Conservation (phyloP, 176 grass and related monocot genomes). For the Cenchrus fungigraminus region DNA sequence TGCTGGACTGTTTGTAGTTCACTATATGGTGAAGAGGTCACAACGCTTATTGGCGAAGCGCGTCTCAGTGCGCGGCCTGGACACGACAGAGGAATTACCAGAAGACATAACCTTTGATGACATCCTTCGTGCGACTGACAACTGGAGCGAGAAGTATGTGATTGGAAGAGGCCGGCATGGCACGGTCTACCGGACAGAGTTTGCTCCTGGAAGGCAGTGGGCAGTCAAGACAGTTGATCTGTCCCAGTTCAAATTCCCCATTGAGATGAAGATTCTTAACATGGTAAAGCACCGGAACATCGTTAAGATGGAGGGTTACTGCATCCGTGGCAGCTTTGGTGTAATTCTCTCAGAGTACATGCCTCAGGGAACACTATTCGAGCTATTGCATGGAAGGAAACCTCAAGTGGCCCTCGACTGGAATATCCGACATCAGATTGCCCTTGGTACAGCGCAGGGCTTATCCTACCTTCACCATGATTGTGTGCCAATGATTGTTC, state of each 20-base stretch:
- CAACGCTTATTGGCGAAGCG: slow-evolving; percentile 5
- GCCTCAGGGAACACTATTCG: slow-evolving; percentile 48
- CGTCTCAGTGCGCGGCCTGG: slow-evolving; percentile 20
- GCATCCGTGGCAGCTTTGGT: slow-evolving; percentile 47
- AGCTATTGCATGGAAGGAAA: slow-evolving; percentile 49
- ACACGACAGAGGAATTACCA: slow-evolving; percentile 49
- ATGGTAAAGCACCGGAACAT: slow-evolving; percentile 66
- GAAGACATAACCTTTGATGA: slow-evolving; percentile 52
- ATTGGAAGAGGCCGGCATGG: slow-evolving; percentile 51
- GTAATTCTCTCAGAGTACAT: slow-evolving; percentile 62
- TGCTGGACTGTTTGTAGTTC: slow-evolving; percentile 27
- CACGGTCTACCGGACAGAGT: slow-evolving; percentile 43
- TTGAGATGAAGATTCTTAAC: slow-evolving; percentile 63
- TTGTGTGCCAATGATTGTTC: slow-evolving; percentile 60
- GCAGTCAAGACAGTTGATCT: slow-evolving; percentile 64
- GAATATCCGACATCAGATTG: slow-evolving; percentile 44
- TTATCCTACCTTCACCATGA: slow-evolving; percentile 80
- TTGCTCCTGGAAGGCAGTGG: slow-evolving; percentile 45
- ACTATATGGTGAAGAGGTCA: slow-evolving; percentile 43
- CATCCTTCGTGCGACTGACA: slow-evolving; percentile 50
- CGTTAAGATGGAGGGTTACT: slow-evolving; percentile 68
- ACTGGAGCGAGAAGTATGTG: slow-evolving; percentile 48
- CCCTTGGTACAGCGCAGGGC: slow-evolving; percentile 45
- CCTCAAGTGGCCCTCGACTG: slow-evolving; percentile 48
- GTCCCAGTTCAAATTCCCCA: slow-evolving; percentile 44